Conservation (phyloP, 2,329 filamentous ascomycete genomes). For the Aschersonia sp. region DNA sequence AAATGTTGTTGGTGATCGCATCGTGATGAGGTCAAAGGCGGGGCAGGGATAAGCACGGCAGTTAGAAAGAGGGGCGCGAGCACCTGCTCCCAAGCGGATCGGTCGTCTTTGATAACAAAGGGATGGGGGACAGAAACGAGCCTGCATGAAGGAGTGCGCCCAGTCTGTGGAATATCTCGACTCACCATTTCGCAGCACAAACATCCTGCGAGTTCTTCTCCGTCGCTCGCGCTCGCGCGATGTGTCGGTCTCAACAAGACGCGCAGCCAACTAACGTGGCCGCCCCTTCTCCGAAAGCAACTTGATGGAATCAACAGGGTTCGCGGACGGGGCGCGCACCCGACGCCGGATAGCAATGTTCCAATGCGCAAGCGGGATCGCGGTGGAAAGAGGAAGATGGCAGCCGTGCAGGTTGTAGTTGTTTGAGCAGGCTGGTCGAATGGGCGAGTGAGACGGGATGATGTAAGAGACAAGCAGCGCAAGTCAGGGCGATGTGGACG, state of each 20-base stretch:
- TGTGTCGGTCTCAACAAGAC: not conserved
- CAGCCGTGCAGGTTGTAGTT: too few relatives aligned
- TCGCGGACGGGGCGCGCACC: not conserved
- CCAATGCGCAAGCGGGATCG: not conserved
- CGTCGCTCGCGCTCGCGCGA: too few relatives aligned
- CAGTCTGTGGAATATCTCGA: slow-evolving; percentile 2
- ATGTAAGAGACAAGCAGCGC: slow-evolving; percentile 2
- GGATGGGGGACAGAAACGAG: too few relatives aligned
- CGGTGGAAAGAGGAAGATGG: not conserved
- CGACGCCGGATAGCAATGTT: too few relatives aligned
- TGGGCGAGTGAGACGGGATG: not conserved
- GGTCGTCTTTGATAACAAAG: too few relatives aligned
- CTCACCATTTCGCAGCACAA: slow-evolving; percentile 30
- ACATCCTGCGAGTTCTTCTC: slow-evolving; percentile 15
- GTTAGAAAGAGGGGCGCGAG: too few relatives aligned
- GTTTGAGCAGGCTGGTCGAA: not conserved
- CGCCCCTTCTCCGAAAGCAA: not conserved
- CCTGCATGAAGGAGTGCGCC: not conserved
- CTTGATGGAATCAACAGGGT: not conserved
- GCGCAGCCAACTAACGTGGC: not conserved
- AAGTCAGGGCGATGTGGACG: not conserved
- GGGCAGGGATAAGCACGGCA: slow-evolving; percentile 4
- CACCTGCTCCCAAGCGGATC: too few relatives aligned
- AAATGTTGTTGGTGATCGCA: not conserved
- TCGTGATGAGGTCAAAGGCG: not conserved